Evolutionary conservation across 225 moss, liverwort and hornwort genomes (phyloP), one percentile per base, ranked within the genome.

Genomic region (Sphagnum contortum): DNA sequence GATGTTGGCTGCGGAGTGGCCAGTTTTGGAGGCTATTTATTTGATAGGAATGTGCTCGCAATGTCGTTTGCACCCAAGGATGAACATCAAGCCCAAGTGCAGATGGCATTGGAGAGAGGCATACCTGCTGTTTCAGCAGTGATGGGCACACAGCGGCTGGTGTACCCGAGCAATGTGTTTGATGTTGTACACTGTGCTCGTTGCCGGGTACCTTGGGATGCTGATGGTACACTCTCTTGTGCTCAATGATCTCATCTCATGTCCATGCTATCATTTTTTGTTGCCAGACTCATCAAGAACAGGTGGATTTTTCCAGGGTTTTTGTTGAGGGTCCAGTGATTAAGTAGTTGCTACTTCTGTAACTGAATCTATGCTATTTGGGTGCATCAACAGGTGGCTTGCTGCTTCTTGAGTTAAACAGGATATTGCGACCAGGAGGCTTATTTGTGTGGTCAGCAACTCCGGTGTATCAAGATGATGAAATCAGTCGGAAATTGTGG

Each of bases 1-100:
- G 91, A 94, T 81, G 87, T 94, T 50, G 91, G 91, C 66, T 94
- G 91, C 65, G 94, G 94, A 71, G 91, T 94, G 62, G 94, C 94
- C 61, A 91, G 91, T 69, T 91, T 94, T 50, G 91, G 91, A 69
- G 94, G 91, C 48, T 86, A 80, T 61, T 50, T 94, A 69, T 94
- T 86, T 68, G 91, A 91, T n/a, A 87, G 75, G 69, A 78, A 88
- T 74, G 91, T 77, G 1, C 80, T 91, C 49, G 81, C 89, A n/a
- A 87, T 94, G 91, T 94, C 91, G 45, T 91, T 91, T 82, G 91
- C 91, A 4, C 94, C 91, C 1, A 94, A 89, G 75, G 89, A 94
- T 74, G 94, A 94, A 65, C 94, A 94, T 58, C 85, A 94, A 72
- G 94, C 94, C 52, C 91, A 94, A 80, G 83, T 94, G 52, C 91